These are phyloP conservation scores for Rhododendron griersonianum DNA, from an alignment of 148 eudicot genomes.

Conservation along the genomic window DNA sequence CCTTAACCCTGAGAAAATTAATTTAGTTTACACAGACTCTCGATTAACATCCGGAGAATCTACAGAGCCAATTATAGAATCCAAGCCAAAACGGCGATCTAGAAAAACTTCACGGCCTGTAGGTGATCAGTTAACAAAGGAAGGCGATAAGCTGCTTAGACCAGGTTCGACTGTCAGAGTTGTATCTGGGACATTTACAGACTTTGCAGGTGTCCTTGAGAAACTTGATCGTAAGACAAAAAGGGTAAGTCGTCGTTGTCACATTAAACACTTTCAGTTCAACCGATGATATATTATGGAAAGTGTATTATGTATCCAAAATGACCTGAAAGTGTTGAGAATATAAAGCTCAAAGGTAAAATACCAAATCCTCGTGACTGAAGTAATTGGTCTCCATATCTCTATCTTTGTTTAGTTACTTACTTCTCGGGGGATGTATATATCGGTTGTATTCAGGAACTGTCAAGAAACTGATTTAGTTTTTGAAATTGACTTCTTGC, in stretches of 20 bases:
- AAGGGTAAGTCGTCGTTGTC: constrained; percentile 37
- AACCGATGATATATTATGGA: background rate
- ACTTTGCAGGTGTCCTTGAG: constrained; percentile 75
- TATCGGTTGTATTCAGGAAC: background rate
- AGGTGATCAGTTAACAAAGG: constrained; percentile 20
- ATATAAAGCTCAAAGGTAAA: background rate
- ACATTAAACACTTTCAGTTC: background rate
- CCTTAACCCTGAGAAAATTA: constrained; percentile 20
- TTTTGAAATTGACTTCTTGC: constrained; percentile 24
- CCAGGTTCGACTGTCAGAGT: constrained; percentile 73
- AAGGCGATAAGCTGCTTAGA: constrained; percentile 29
- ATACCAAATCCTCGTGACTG: background rate
- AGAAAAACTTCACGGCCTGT: constrained; percentile 33
- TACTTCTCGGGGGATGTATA: background rate
- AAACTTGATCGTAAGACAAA: constrained; percentile 58
- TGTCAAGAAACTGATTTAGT: background rate
- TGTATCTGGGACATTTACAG: constrained; percentile 79
- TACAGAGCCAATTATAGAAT: constrained; percentile 22
- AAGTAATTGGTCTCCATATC: background rate
- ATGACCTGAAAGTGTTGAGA: background rate
- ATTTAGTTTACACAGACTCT: constrained; percentile 19
- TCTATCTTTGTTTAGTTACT: background rate
- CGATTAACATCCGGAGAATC: constrained; percentile 11
- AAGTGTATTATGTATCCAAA: background rate
- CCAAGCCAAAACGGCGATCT: constrained; percentile 33